Base-by-base conservation (phyloP, 495 filamentous ascomycete species). In the Annulohypoxylon bovei region DNA sequence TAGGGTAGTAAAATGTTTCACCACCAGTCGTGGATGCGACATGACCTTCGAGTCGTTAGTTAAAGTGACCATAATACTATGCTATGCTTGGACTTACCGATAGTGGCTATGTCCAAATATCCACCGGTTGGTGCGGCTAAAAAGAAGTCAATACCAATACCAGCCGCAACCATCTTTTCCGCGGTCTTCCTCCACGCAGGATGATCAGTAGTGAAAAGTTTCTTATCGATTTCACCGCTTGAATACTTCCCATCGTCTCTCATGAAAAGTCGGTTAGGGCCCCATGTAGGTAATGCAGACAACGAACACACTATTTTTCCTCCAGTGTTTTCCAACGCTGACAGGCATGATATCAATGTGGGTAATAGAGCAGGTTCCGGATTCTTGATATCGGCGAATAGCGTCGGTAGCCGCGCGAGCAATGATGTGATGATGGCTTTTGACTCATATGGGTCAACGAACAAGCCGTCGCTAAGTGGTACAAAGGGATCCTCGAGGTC, bases 401-500 rank as follows among this genome's bases (percentile, higher is more conserved):
- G 89, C 6, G 83, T 85, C 11, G 95, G 95, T 49, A 98, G 84
- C 70, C 88, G 87, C 8, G 84, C 86, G 23, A 99, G 81, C n/a
- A 99, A 86, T 25, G 91, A 90, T 18, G 89, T 92, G 71, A 99
- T 97, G 56, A 96, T 88, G 3, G 89, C 83, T 78, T 91, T 94
- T 23, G 94, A 95, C 77, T 97, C 92, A 73, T 97, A 92, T 8
- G 96, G 94, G 77, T 99, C 95, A 3, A 97, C 95, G 79, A 99
- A 98, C 3, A 98, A 83, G 8, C 94, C 94, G 52, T 97, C 91
- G 68, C 91, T 93, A 14, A 98, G 82, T 46, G 96, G 95, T 6
- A 98, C 90, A 77, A 99, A 99, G 0, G 95, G 95, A 70, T 99
- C 95, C 70, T 99, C 93, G 60, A 99, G 87, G 76, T 99, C 95